Evolutionary conservation across 2,329 filamentous ascomycete genomes (phyloP), one percentile per base, ranked within the genome.

Genomic region (Epichloe gansuensis): DNA sequence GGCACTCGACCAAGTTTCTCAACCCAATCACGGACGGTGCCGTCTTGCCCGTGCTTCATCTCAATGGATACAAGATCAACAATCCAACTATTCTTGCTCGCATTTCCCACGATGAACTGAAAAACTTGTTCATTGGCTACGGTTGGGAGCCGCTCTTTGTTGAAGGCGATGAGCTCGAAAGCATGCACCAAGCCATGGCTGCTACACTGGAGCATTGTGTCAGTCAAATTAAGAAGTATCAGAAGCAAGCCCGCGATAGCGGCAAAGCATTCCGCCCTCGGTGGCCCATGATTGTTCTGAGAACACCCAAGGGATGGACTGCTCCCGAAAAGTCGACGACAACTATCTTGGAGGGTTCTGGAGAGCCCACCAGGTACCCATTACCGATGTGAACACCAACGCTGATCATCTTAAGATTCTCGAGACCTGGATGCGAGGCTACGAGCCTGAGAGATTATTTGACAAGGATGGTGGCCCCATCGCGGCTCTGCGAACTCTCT

Each of bases 11-110:
- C 63, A 91, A 91, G 66, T 90, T 89, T 69, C 75, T 91, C 57
- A 89, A 90, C 63, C 86, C 86, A 4, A 84, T 87, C 59, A 83
- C 78, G 0, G 86, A 90, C 61, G 86, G 86, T 34, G 86, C 85
- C 39, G 86, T 91, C 7, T 74, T 91, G 1, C 86, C 86, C 0
- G 81, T 91, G 5, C 75, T 91, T 11, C 85, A 91, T 65, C 74
- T 91, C 37, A 91, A 91, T 60, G 86, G 86, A 46, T 91, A 90
- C 76, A 91, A 91, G 74, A 90, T 90, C 72, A 87, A 88, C 72
- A 88, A 88, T 67, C 85, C 85, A 8, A 90, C 82, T 5, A 63
- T 91, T 0, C 76, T 90, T 15, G 81, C 86, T 13, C 81, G 86
- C 58, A 84, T 91, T 62, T 79, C 80, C 44, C 85, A 89, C 64